phyloP scores from a whole-genome alignment of 78 protist genomes.

The Pelomyxa schiedti region DNA sequence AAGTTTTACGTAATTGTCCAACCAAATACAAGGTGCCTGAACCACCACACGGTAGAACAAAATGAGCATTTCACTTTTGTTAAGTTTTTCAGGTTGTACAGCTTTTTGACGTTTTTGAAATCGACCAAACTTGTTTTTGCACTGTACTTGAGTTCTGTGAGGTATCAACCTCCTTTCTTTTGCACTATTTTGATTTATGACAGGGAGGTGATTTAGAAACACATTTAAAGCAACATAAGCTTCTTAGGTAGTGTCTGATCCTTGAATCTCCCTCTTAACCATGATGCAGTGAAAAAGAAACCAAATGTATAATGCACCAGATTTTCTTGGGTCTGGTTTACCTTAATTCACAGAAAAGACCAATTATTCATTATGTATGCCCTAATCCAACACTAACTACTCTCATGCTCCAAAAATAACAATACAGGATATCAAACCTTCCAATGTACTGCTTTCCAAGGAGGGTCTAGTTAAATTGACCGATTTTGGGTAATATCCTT shows the following conservation, averaged over 20 bases:
- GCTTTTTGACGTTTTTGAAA: constrained; percentile 46
- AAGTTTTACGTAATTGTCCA: too few species aligned
- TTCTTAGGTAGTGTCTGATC: neutral
- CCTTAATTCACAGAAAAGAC: constrained; percentile 20
- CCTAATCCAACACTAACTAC: too few species aligned
- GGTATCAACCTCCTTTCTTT: too few species aligned
- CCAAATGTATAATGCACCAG: constrained; percentile 29
- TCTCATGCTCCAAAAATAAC: too few species aligned
- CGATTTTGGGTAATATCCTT: too few species aligned
- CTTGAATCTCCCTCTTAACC: neutral
- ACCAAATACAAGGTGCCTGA: too few species aligned
- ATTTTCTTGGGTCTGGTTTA: constrained; percentile 67
- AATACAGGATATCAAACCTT: constrained; percentile 95
- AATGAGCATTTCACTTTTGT: too few species aligned
- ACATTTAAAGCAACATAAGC: constrained; percentile 16
- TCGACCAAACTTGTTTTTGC: constrained; percentile 39
- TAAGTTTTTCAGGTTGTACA: constrained; percentile 57
- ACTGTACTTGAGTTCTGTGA: constrained; percentile 76
- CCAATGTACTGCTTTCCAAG: constrained; percentile 63
- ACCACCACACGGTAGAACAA: too few species aligned
- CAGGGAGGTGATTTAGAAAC: constrained; percentile 52
- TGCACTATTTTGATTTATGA: too few species aligned
- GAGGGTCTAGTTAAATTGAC: too few species aligned
- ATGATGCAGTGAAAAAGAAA: constrained; percentile 60
- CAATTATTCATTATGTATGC: constrained; percentile 83